Evolutionary conservation across 805 yeast species (phyloP), one percentile per base, ranked within the genome.

Genomic region (Jamesozyma spencerorum): DNA sequence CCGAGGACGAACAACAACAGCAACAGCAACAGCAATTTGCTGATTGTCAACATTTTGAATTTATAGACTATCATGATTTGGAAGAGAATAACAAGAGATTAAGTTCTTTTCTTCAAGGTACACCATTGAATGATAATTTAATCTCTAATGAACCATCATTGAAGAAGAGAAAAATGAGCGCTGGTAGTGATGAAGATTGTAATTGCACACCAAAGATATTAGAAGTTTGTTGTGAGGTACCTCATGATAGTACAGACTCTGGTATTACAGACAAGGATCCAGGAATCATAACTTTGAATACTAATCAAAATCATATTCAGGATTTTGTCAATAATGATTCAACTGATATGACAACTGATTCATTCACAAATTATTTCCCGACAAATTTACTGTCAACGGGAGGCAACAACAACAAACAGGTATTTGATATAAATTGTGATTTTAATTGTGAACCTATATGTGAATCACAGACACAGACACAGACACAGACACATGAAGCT

Each of bases 21-120:
- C n/a, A n/a, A n/a, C n/a, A 7, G 26, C 26, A 22, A 10, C 26
- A 6, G 6, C 17, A 24, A 15, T 36, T 31, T 15, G 30, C 20
- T 1, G 70, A 65, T 24, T 63, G 69, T 46, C 63, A 65, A 36
- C 69, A 65, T 49, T 66, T 68, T 44, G 70, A 68, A 46, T 66
- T 65, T 37, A 50, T 66, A 29, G 66, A 68, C 42, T 61, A 63
- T 42, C 66, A 62, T 45, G 24, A 32, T 8, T 15, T 8, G 12
- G 5, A 18, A 11, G 19, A 22, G 10, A 22, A 22, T 10, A 22
- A 22, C 10, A 22, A 10, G 26, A 22, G 10, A 6, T 22, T 22
- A 10, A 10, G 26, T 22, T 22, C 26, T 6, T 22, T 22, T 6
- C 26, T 22, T 22, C 26, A 6, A 19, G 12, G 19, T 10, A 12